Conservation (phyloP, 2,329 filamentous ascomycete species). For the Cladophialophora immunda region DNA sequence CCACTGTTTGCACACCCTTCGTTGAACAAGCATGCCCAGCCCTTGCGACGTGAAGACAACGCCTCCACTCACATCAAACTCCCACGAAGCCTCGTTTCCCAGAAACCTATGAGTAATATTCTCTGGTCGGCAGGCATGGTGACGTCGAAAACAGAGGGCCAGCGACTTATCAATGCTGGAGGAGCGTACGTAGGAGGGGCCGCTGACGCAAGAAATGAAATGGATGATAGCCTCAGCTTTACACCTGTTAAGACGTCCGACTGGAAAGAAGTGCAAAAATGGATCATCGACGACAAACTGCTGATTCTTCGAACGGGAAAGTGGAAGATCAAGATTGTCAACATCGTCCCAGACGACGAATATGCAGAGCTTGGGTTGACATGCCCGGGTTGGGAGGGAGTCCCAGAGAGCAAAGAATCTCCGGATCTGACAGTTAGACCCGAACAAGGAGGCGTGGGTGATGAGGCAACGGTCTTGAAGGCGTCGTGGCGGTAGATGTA, state of each 20-base stretch:
- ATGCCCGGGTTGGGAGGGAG: constrained; percentile 61
- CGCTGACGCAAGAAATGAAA: constrained; percentile 48
- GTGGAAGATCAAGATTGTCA: constrained; percentile 66
- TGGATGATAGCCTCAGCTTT: constrained; percentile 59
- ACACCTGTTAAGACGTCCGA: constrained; percentile 49
- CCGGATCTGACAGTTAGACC: not conserved
- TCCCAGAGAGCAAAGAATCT: constrained; percentile 2
- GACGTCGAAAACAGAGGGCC: constrained; percentile 60
- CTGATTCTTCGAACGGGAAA: constrained; percentile 68
- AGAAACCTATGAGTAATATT: constrained; percentile 59
- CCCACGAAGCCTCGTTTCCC: constrained; percentile 59
- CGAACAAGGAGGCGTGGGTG: not conserved
- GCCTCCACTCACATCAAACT: constrained; percentile 51
- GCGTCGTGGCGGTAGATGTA: not conserved
- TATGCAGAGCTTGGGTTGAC: constrained; percentile 57
- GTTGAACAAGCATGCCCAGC: constrained; percentile 50
- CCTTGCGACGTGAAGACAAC: constrained; percentile 51
- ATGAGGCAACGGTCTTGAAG: not conserved
- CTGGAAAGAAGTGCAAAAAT: constrained; percentile 57
- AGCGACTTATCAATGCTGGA: constrained; percentile 58
- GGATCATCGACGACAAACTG: constrained; percentile 59
- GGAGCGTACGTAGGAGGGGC: constrained; percentile 61
- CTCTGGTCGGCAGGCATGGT: constrained; percentile 62
- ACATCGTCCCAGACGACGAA: constrained; percentile 63
- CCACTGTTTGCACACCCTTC: constrained; percentile 36